Base-by-base conservation (phyloP, 345 rosid genomes). In the Acer yangbiense region DNA sequence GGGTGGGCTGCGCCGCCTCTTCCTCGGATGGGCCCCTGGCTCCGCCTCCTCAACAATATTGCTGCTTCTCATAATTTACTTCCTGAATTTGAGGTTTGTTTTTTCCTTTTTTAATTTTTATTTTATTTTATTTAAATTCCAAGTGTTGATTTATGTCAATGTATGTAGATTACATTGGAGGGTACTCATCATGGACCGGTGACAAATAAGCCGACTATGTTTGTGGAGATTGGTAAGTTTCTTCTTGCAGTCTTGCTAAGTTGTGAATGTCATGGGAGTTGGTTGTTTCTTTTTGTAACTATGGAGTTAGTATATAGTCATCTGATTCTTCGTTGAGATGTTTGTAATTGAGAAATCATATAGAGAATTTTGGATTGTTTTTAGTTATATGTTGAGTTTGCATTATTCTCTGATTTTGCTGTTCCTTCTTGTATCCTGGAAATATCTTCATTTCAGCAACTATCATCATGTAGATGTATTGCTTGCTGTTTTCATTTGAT, bases 171-270 rank as follows among this genome's bases (percentile, higher is more conserved):
- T 65, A 95, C 98, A 73, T 83, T 95, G 87, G 98, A 95, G 88
- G 98, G 82, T 13, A 95, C 98, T 76, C 98, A 95, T 82, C 98
- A 95, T 86, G 98, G 98, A 75, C 98, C 98, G 0, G 65, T 87
- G 76, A 93, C 98, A 5, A 89, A 48, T 73, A 93, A 89, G 74
- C 98, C 95, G 21, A 92, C 98, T 0, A 82, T 95, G 98, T 95
- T 95, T 81, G 72, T 93, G 50, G 98, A 95, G 86, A 95, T 95
- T 76, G 98, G 98, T 92, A 80, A 73, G 81, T 75, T 35, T 71
- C 21, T 23, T 57, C 13, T 58, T 57, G 67, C 43, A 55, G 25
- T 25, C 27, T 29, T 8, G 14, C 46, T 43, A 43, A 43, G 46
- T 43, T 8, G 1, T 9, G 46, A 43, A 43, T 43, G 11, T 43